These are phyloP conservation scores for Fonsecaea multimorphosa DNA, from an alignment of 2,329 filamentous ascomycete genomes.

Conservation along the genomic window DNA sequence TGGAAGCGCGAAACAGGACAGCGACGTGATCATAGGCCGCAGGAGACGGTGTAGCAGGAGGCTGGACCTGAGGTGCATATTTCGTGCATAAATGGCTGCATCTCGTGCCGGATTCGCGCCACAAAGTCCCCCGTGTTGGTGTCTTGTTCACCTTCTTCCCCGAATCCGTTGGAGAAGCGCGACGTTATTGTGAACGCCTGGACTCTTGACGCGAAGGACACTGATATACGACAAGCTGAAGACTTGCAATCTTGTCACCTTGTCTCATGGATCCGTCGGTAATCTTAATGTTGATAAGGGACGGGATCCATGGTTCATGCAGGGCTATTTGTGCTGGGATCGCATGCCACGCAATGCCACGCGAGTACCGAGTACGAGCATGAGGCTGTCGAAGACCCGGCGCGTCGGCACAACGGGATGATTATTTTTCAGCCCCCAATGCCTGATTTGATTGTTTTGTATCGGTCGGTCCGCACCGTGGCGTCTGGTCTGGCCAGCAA, in stretches of 20 bases:
- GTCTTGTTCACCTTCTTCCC: not conserved
- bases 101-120: slow-evolving; percentile 31
- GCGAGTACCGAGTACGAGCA: not conserved
- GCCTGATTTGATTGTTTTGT: not conserved
- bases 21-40: slow-evolving; percentile 29
- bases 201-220: slow-evolving; percentile 6
- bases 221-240: not conserved
- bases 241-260: not conserved
- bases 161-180: slow-evolving; percentile 6
- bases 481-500: not conserved
- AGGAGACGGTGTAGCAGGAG: slow-evolving; percentile 17
- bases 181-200: not conserved
- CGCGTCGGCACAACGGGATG: not conserved
- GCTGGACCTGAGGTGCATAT: slow-evolving; percentile 30
- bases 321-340: not conserved
- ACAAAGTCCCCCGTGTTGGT: slow-evolving; percentile 9
- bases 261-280: not conserved
- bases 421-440: not conserved
- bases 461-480: slow-evolving; percentile 2
- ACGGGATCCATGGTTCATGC: not conserved
- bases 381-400: not conserved
- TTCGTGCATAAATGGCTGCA: slow-evolving; percentile 24
- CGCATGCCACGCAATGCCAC: no score
- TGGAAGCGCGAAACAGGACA: slow-evolving; percentile 32
- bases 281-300: not conserved